These are phyloP conservation scores for Malassezia cuniculi DNA, from an alignment of 1,284 basidiomycete species.

Conservation along the genomic window DNA sequence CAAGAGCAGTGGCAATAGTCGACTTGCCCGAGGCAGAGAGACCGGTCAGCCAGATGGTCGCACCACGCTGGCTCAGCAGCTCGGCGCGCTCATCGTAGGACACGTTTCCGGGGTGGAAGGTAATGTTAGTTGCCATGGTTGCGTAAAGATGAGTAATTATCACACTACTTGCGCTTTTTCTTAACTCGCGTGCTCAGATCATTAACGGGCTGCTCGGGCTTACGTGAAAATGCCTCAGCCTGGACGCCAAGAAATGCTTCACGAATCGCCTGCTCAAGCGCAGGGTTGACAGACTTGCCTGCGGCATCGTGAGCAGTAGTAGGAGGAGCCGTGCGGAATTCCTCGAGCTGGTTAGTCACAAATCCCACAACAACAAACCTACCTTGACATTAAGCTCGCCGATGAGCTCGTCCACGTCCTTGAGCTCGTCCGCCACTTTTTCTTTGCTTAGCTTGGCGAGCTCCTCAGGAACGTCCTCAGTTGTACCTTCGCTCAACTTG, in stretches of 20 bases:
- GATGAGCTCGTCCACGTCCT: conserved; percentile 33
- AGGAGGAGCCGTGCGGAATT: conserved; percentile 21
- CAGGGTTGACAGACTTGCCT: conserved; percentile 24
- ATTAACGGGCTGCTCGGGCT: conserved; percentile 7
- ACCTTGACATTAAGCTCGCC: conserved; percentile 33
- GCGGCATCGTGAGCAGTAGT: conserved; percentile 22
- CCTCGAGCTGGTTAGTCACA: conserved; percentile 19
- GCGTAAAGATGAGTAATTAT: not conserved
- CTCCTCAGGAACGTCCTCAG: conserved; percentile 16
- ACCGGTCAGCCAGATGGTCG: conserved; percentile 31
- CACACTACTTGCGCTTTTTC: conserved; percentile 7
- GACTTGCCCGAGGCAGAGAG: conserved; percentile 53
- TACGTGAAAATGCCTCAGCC: not conserved
- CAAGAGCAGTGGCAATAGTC: conserved; percentile 89
- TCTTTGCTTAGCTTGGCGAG: conserved; percentile 19
- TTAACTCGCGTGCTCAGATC: conserved; percentile 12
- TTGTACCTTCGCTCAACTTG: conserved; percentile 6
- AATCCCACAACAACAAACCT: not conserved
- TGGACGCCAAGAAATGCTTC: conserved; percentile 33
- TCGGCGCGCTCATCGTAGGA: conserved; percentile 34
- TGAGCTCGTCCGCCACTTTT: conserved; percentile 20
- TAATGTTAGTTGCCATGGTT: conserved; percentile 71
- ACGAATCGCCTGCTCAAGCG: conserved; percentile 35
- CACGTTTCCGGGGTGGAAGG: conserved; percentile 58
- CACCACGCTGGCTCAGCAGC: conserved; percentile 27